These are phyloP conservation scores for Croton setiger DNA, from an alignment of 441 rosid genomes.

Conservation along the genomic window DNA sequence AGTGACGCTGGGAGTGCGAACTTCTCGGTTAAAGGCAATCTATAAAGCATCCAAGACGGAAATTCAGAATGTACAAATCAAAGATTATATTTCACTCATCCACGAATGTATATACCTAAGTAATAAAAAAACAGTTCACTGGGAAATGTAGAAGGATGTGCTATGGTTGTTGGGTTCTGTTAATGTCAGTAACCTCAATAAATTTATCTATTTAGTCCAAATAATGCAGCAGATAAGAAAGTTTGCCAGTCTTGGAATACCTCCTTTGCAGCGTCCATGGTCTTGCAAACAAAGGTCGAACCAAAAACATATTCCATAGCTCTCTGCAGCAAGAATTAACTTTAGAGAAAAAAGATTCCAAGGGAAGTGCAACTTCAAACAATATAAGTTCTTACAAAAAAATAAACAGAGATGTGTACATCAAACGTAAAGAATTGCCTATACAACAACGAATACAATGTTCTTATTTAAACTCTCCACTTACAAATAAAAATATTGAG, in stretches of 20 bases:
- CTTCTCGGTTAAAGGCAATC: slow-evolving; percentile 82
- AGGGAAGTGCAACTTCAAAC: slow-evolving; percentile 6
- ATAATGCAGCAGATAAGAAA: not conserved
- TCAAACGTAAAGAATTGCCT: not conserved
- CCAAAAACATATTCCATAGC: slow-evolving; percentile 98
- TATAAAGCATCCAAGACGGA: slow-evolving; percentile 24
- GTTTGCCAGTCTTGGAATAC: slow-evolving; percentile 31
- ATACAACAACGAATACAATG: not conserved
- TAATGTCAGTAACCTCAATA: not conserved
- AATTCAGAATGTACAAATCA: not conserved
- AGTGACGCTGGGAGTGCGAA: slow-evolving; percentile 80
- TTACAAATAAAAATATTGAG: not conserved
- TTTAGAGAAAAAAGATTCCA: slow-evolving; percentile 15
- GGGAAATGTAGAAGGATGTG: not conserved
- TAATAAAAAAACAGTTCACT: not conserved
- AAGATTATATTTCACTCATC: not conserved
- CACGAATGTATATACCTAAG: not conserved
- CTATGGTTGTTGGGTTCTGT: not conserved
- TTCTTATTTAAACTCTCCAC: not conserved
- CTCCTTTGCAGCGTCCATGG: slow-evolving; percentile 83
- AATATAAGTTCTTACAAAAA: slow-evolving; percentile 9
- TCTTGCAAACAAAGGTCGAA: slow-evolving; percentile 92
- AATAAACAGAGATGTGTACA: not conserved
- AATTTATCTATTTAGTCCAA: not conserved
- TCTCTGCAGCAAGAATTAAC: slow-evolving; percentile 49